Conservation (phyloP, 768 basidiomycete species). For the Coprinopsis marcescibilis region DNA sequence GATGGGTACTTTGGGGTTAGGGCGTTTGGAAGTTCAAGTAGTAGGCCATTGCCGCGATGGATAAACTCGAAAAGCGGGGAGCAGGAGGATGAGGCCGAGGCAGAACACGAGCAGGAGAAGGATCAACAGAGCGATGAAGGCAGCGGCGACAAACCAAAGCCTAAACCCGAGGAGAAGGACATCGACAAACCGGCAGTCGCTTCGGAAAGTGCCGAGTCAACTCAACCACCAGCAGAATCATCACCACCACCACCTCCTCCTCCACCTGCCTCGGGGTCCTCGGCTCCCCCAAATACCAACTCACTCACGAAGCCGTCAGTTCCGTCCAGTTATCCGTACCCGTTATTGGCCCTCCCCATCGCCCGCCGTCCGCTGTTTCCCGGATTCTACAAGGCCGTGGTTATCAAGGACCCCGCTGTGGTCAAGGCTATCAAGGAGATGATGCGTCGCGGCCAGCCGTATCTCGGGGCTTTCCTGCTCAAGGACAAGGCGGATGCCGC, state of each 20-base stretch:
- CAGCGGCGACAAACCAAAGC: constrained; percentile 11
- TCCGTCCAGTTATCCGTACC: constrained; percentile 85
- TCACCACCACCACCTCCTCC: constrained; percentile 12
- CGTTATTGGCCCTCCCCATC: constrained; percentile 88
- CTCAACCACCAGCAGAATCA: constrained; percentile 6
- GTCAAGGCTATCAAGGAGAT: constrained; percentile 94
- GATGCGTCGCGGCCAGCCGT: constrained; percentile 95
- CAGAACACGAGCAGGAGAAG: constrained; percentile 9
- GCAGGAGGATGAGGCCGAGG: constrained; percentile 14
- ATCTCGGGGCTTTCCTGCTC: constrained; percentile 93
- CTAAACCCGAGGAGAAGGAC: background rate
- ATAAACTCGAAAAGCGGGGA: constrained; percentile 21
- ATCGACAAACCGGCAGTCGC: too few species aligned
- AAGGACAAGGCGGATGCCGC: constrained; percentile 50
- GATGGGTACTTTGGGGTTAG: background rate
- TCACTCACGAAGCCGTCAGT: constrained; percentile 82
- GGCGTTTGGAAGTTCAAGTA: background rate
- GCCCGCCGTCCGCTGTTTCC: constrained; percentile 94
- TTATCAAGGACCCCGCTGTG: constrained; percentile 84
- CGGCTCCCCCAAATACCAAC: constrained; percentile 20
- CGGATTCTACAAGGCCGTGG: constrained; percentile 97
- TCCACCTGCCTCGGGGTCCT: constrained; percentile 14
- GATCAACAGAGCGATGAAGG: constrained; percentile 12
- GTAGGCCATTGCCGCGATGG: constrained; percentile 16
- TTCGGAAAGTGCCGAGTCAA: background rate